phyloP scores from a whole-genome alignment of 1,139 yeast genomes.

The Yamadazyma triangularis region DNA sequence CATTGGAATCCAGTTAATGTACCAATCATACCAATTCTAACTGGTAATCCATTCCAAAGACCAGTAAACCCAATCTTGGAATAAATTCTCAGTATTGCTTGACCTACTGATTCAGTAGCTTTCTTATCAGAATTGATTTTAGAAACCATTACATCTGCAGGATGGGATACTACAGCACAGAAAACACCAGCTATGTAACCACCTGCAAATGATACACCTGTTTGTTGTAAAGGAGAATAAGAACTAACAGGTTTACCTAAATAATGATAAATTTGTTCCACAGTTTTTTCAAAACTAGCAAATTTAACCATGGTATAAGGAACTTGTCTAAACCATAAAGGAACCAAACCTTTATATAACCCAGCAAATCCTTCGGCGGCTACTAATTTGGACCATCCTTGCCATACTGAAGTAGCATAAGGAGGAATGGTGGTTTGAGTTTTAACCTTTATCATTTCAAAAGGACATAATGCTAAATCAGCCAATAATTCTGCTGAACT shows the following conservation, averaged over 20 bases:
- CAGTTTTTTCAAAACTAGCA: slow-evolving; percentile 88
- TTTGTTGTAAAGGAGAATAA: slow-evolving; percentile 57
- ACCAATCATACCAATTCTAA: slow-evolving; percentile 94
- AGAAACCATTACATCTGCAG: slow-evolving; percentile 96
- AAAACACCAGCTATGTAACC: slow-evolving; percentile 96
- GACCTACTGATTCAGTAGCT: slow-evolving; percentile 60
- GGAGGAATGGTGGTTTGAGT: slow-evolving; percentile 93
- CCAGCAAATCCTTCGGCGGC: slow-evolving; percentile 67
- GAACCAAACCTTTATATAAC: slow-evolving; percentile 81
- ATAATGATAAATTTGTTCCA: slow-evolving; percentile 60
- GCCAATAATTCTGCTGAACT: slow-evolving; percentile 94
- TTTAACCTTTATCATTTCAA: slow-evolving; percentile 88
- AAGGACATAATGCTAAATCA: slow-evolving; percentile 84
- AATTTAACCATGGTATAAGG: slow-evolving; percentile 97
- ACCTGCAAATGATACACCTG: slow-evolving; percentile 89
- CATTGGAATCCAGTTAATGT: slow-evolving; percentile 96
- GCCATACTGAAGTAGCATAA: slow-evolving; percentile 55
- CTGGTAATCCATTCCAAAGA: slow-evolving; percentile 91
- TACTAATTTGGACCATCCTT: slow-evolving; percentile 64
- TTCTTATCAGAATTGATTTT: slow-evolving; percentile 76
- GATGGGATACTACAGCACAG: slow-evolving; percentile 93
- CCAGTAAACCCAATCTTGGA: slow-evolving; percentile 80
- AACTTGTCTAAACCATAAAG: slow-evolving; percentile 91
- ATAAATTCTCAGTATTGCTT: slow-evolving; percentile 72
- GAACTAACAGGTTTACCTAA: slow-evolving; percentile 39